These are phyloP conservation scores for Aspergillus hortae DNA, from an alignment of 2,329 filamentous ascomycete species.

Conservation along the genomic window DNA sequence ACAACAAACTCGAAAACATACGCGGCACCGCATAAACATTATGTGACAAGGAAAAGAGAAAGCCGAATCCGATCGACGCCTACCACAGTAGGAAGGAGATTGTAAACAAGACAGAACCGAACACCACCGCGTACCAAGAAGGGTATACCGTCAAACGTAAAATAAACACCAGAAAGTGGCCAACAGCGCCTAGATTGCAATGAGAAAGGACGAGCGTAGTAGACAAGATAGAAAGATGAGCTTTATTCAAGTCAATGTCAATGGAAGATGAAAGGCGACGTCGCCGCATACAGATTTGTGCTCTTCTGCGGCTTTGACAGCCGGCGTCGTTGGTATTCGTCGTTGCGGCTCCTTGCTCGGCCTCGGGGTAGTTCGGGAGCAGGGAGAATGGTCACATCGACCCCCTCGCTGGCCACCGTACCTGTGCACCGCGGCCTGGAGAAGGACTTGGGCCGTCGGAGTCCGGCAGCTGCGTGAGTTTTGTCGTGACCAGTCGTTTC, in stretches of 20 bases:
- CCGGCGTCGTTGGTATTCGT: constrained; percentile 18
- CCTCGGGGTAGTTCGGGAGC: constrained; percentile 18
- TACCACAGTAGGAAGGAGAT: too few relatives aligned
- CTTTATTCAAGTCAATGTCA: neutral
- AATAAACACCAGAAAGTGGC: too few relatives aligned
- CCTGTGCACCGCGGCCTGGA: neutral
- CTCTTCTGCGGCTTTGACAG: constrained; percentile 17
- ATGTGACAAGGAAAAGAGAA: too few relatives aligned
- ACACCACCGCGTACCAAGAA: too few relatives aligned
- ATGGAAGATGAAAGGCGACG: constrained; percentile 11
- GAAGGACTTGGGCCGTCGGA: neutral
- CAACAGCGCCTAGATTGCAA: too few relatives aligned
- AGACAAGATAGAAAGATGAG: neutral
- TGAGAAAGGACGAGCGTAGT: too few relatives aligned
- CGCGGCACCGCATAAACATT: too few relatives aligned
- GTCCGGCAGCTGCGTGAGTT: neutral
- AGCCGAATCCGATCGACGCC: too few relatives aligned
- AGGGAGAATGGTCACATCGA: neutral
- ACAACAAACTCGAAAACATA: too few relatives aligned
- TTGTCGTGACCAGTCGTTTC: neutral
- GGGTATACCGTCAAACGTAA: too few relatives aligned
- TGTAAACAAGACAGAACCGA: too few relatives aligned
- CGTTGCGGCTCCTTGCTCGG: constrained; percentile 21
- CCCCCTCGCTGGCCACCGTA: neutral
- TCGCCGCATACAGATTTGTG: constrained; percentile 11